Percentiles rank a stretch among this genome's conserved stretches.
Evolutionary conservation across 2,329 filamentous ascomycete species (phyloP).

Genomic region (Dactylellina cionopaga): DNA sequence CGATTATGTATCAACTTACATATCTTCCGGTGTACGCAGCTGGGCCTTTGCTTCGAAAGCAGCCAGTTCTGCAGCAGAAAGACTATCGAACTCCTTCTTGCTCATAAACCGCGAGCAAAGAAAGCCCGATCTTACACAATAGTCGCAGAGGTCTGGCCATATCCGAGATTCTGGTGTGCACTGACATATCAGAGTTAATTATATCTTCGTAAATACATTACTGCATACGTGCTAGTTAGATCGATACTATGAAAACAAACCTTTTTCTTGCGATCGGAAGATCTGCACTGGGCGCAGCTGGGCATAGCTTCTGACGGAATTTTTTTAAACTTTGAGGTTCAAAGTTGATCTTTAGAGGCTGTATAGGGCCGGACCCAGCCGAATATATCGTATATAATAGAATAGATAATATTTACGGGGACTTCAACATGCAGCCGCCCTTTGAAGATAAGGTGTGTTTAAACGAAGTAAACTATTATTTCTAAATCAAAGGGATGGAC

Average conservation of each 20-base stretch:
- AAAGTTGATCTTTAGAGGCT: too few species aligned
- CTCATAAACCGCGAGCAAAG: background rate
- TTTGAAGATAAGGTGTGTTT: too few species aligned
- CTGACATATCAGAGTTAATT: background rate
- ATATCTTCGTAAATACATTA: too few species aligned
- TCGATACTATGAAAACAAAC: too few species aligned
- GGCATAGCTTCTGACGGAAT: background rate
- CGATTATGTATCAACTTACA: background rate
- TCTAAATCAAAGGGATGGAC: too few species aligned
- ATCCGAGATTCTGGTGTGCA: background rate
- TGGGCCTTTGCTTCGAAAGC: background rate
- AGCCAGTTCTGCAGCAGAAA: background rate
- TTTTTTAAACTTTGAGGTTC: too few species aligned
- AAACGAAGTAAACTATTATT: too few species aligned
- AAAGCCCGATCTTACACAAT: background rate
- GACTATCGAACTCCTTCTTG: background rate
- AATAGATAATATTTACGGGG: too few species aligned
- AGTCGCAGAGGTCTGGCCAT: background rate
- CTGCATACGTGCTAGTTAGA: too few species aligned
- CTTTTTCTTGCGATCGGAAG: constrained; percentile 1
- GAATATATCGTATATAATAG: too few species aligned
- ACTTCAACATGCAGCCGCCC: too few species aligned
- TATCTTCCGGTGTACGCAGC: background rate
- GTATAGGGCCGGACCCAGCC: too few species aligned
- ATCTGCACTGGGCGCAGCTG: constrained; percentile 2